phyloP scores from a whole-genome alignment of 2,329 filamentous ascomycete species.

The Verticillium nonalfalfae region DNA sequence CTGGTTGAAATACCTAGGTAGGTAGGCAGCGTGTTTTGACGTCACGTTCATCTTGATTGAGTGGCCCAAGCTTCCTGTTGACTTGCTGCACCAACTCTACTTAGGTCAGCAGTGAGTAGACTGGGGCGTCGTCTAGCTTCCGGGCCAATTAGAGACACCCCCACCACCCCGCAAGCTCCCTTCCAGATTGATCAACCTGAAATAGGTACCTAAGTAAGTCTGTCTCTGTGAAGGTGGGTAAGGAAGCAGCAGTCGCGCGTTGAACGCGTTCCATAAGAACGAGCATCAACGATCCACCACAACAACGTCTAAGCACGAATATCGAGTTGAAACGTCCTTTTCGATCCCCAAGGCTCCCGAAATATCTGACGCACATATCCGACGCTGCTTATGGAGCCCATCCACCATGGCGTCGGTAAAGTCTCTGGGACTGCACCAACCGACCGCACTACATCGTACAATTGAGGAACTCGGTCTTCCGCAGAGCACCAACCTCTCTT shows the following conservation, averaged over 20 bases:
- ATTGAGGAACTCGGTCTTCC: constrained; percentile 74
- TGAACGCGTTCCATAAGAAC: not conserved
- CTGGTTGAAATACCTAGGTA: not conserved
- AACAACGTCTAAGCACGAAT: not conserved
- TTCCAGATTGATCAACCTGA: not conserved
- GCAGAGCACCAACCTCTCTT: constrained; percentile 54
- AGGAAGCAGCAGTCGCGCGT: not conserved
- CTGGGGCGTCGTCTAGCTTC: too few relatives aligned
- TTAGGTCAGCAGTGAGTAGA: not conserved
- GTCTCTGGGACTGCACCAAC: constrained; percentile 86
- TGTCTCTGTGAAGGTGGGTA: not conserved
- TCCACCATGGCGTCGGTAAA: constrained; percentile 76
- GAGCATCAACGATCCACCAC: not conserved
- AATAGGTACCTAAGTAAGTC: not conserved
- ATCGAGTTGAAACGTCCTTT: too few relatives aligned
- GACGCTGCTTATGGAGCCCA: constrained; percentile 13
- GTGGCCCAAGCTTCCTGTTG: not conserved
- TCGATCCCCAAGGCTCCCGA: too few relatives aligned
- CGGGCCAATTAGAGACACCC: not conserved
- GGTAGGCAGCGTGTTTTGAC: not conserved
- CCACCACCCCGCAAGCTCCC: not conserved
- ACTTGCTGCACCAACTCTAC: not conserved
- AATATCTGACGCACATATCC: too few relatives aligned
- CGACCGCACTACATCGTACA: constrained; percentile 76
- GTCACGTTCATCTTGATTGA: not conserved